These are phyloP conservation scores for Ustilago bromivora DNA, from an alignment of 1,284 basidiomycete genomes.

Conservation along the genomic window DNA sequence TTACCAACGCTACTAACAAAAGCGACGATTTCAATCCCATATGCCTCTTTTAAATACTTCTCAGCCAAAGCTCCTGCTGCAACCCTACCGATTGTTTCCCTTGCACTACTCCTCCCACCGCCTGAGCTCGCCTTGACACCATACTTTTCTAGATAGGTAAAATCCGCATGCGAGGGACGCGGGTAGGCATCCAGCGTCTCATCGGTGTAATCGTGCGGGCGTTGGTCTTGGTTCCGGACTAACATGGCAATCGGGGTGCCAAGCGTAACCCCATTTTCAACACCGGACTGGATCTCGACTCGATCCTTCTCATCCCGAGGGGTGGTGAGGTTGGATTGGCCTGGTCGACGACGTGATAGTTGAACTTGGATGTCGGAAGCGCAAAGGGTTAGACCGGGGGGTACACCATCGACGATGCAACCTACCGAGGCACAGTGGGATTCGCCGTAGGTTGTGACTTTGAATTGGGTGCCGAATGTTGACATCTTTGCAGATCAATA, in stretches of 20 bases:
- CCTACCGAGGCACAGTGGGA: constrained; percentile 97
- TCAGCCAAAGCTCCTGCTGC: constrained; percentile 98
- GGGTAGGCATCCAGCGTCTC: constrained; percentile 92
- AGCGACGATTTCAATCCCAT: constrained; percentile 93
- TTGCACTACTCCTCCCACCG: constrained; percentile 91
- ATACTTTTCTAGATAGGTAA: constrained; percentile 98
- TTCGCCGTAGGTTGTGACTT: constrained; percentile 97
- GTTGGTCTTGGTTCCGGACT: constrained; percentile 97
- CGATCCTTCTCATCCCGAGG: constrained; percentile 93
- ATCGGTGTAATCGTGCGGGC: constrained; percentile 95
- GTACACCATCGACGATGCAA: constrained; percentile 96
- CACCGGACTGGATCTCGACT: constrained; percentile 92
- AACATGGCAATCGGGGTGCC: constrained; percentile 96
- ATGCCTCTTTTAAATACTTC: constrained; percentile 88
- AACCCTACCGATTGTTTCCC: constrained; percentile 97
- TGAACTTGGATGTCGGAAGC: constrained; percentile 90
- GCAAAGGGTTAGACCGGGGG: constrained; percentile 86
- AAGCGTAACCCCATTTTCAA: constrained; percentile 92
- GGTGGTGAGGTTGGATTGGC: constrained; percentile 96
- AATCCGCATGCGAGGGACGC: constrained; percentile 96
- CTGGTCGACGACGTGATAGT: constrained; percentile 89
- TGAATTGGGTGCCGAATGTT: constrained; percentile 88
- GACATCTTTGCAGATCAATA: constrained; percentile 76
- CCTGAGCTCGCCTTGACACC: constrained; percentile 96
- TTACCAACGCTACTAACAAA: constrained; percentile 97